Evolutionary conservation across 106 monocot species (phyloP).

Genomic region (Dendrobium catenatum): DNA sequence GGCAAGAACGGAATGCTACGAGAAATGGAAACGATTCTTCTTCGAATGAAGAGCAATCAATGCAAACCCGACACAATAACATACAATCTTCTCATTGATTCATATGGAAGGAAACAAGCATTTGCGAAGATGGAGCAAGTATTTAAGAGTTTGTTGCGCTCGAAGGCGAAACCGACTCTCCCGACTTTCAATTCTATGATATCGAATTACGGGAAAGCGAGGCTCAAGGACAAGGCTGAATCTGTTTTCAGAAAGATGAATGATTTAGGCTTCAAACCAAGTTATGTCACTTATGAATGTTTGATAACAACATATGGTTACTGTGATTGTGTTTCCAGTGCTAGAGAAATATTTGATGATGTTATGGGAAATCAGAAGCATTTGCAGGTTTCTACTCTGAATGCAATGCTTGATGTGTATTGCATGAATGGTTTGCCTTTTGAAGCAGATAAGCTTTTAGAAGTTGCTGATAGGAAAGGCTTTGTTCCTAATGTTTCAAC

Average conservation of each 20-base stretch:
- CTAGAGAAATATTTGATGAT: conserved; percentile 78
- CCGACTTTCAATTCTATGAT: conserved; percentile 96
- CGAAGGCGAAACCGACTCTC: conserved; percentile 75
- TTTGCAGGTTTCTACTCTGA: conserved; percentile 63
- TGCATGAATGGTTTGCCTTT: conserved; percentile 61
- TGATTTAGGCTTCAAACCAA: conserved; percentile 67
- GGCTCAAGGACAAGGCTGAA: conserved; percentile 77
- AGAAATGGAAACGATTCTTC: conserved; percentile 81
- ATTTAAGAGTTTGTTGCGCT: conserved; percentile 72
- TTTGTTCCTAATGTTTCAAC: conserved; percentile 57
- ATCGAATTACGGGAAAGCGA: conserved; percentile 76
- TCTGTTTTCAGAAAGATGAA: conserved; percentile 47
- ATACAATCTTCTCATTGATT: conserved; percentile 86
- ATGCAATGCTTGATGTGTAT: conserved; percentile 91
- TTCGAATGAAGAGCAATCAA: conserved; percentile 67
- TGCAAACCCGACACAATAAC: conserved; percentile 78
- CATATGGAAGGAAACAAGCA: conserved; percentile 71
- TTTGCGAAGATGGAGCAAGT: conserved; percentile 99
- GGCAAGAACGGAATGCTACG: conserved; percentile 88
- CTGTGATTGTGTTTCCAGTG: conserved; percentile 72
- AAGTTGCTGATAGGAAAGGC: conserved; percentile 31
- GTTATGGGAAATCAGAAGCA: conserved; percentile 34
- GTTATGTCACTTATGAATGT: conserved; percentile 72
- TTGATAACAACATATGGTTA: conserved; percentile 77
- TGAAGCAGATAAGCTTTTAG: conserved; percentile 71